phyloP scores from a whole-genome alignment of 495 filamentous ascomycete species.

The Podospora sp. region DNA sequence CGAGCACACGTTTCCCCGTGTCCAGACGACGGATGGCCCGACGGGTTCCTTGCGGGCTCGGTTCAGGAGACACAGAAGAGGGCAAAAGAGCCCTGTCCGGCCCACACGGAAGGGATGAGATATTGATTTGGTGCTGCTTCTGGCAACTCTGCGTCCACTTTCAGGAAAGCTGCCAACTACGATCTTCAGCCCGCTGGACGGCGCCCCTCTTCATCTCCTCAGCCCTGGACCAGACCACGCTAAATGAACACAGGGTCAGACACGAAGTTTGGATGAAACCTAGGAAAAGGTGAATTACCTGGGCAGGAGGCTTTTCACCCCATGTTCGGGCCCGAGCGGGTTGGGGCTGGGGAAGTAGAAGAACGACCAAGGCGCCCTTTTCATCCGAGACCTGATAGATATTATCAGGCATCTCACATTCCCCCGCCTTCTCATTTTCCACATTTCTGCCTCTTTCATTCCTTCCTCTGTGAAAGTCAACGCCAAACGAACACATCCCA shows the following conservation, averaged over 20 bases:
- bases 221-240: not conserved
- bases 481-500: not conserved
- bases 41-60: not conserved
- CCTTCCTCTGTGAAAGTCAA: not conserved
- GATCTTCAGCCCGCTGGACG: not conserved
- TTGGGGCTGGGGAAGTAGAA: slow-evolving; percentile 2
- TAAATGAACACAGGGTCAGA: slow-evolving; percentile 5
- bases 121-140: slow-evolving; percentile 10
- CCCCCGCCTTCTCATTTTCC: slow-evolving; percentile 4
- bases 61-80: not conserved
- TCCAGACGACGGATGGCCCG: slow-evolving; percentile 10
- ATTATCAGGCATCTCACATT: slow-evolving; percentile 2
- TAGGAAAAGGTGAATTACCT: not conserved
- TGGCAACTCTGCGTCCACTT: slow-evolving; percentile 24
- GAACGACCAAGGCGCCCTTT: not conserved
- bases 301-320: not conserved
- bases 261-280: not conserved
- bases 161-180: slow-evolving; percentile 18
- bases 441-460: not conserved
- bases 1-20: not conserved
- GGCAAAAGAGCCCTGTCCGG: not conserved
- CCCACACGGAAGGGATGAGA: slow-evolving; percentile 21
- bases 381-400: not conserved
- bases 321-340: not conserved
- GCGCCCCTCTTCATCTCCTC: slow-evolving; percentile 5